phyloP scores from a whole-genome alignment of 768 basidiomycete genomes.

The Pilatotrama ljubarskyi region DNA sequence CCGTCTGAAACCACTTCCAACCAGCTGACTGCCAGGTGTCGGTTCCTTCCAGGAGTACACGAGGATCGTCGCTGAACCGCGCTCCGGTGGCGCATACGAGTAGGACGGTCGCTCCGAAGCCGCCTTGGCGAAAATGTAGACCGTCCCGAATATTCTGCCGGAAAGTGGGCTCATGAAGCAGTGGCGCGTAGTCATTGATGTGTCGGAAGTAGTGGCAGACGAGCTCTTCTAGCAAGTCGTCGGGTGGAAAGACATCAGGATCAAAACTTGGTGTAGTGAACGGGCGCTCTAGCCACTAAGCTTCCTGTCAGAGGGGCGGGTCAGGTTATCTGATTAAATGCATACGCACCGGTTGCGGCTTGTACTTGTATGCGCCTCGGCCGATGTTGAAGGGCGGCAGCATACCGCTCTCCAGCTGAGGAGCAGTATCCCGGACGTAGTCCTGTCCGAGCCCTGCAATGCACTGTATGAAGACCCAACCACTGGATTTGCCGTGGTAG shows the following conservation, averaged over 20 bases:
- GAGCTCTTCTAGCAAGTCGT: slow-evolving; percentile 50
- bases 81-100: slow-evolving; percentile 73
- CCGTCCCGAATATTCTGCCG: slow-evolving; percentile 48
- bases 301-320: too few species aligned
- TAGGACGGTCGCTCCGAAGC: slow-evolving; percentile 61
- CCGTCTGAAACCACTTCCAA: slow-evolving; percentile 61
- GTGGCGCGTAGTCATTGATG: slow-evolving; percentile 58
- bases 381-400: not conserved
- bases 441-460: slow-evolving; percentile 41
- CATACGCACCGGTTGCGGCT: not conserved
- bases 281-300: slow-evolving; percentile 1
- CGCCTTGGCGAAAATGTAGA: slow-evolving; percentile 48
- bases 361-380: not conserved
- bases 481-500: slow-evolving; percentile 46
- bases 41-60: slow-evolving; percentile 27
- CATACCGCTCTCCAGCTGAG: not conserved
- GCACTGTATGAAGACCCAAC: slow-evolving; percentile 40
- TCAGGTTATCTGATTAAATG: too few species aligned
- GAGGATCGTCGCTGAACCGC: slow-evolving; percentile 43
- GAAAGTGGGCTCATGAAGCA: slow-evolving; percentile 76
- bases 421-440: slow-evolving; percentile 25
- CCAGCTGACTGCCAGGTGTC: slow-evolving; percentile 43
- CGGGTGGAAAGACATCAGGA: slow-evolving; percentile 48
- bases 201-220: slow-evolving; percentile 65
- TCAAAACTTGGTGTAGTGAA: slow-evolving; percentile 16